Evolutionary conservation across 2,329 filamentous ascomycete species (phyloP).

Genomic region (Scortechinia acanthostroma): DNA sequence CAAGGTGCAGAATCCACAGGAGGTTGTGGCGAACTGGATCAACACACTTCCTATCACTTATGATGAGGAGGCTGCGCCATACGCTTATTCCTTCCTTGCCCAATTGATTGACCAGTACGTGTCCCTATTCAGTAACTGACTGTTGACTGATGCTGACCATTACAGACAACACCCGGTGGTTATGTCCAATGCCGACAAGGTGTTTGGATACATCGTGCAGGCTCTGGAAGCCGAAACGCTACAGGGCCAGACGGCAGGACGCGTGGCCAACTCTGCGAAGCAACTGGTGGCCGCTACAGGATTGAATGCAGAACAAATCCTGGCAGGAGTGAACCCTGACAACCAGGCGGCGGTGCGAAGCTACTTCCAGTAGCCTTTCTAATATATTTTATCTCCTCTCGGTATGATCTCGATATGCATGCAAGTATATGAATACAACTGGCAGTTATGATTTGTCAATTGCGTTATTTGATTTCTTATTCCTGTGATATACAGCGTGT

Average conservation of each 20-base stretch:
- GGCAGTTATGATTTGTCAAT: too few relatives aligned
- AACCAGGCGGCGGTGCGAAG: background rate
- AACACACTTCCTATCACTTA: conserved; percentile 85
- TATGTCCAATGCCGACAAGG: conserved; percentile 67
- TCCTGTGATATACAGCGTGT: too few relatives aligned
- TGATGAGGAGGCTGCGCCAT: conserved; percentile 94
- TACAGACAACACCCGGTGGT: conserved; percentile 78
- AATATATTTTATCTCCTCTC: too few relatives aligned
- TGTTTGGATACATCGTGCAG: conserved; percentile 79
- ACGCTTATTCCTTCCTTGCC: conserved; percentile 85
- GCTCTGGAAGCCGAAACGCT: conserved; percentile 87
- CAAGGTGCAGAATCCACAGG: conserved; percentile 70
- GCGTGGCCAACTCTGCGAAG: conserved; percentile 1
- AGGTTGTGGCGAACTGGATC: conserved; percentile 78
- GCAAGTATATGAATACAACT: too few relatives aligned
- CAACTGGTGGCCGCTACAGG: background rate
- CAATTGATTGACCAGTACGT: conserved; percentile 92
- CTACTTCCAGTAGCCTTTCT: background rate
- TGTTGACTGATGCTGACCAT: background rate
- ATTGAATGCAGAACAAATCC: background rate
- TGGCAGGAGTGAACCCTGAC: background rate
- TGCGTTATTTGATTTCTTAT: too few relatives aligned
- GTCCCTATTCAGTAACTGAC: background rate
- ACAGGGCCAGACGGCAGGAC: conserved; percentile 50
- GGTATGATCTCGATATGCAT: too few relatives aligned